A percentile compares a stretch with the other conserved stretches of the same genome.
These are phyloP conservation scores for Rubia tinctorum DNA, from an alignment of 305 asterid genomes.

Conservation along the genomic window DNA sequence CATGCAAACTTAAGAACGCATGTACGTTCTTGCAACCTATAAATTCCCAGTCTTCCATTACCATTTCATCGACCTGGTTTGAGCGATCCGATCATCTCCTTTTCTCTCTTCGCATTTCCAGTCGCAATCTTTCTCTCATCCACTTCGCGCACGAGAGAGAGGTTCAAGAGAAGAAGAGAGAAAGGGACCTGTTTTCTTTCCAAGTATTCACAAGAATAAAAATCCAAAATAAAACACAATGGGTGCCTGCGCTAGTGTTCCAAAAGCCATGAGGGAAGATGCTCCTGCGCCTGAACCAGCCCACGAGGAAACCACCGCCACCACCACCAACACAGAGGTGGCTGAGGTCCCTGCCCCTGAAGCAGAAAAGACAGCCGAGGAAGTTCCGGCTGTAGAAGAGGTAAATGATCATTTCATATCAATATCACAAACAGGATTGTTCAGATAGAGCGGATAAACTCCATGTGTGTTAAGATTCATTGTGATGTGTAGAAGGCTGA, in stretches of 20 bases:
- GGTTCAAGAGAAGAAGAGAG: slow-evolving; percentile 17
- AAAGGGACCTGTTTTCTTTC: slow-evolving; percentile 15
- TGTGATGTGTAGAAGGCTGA: background rate
- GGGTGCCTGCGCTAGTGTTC: slow-evolving; percentile 64
- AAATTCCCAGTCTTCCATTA: background rate
- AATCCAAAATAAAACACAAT: slow-evolving; percentile 11
- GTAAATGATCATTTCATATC: too few species aligned
- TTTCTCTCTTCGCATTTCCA: slow-evolving; percentile 19
- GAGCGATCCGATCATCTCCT: slow-evolving; percentile 14
- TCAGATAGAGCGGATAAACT: too few species aligned
- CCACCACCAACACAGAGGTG: slow-evolving; percentile 14
- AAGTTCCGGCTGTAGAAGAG: slow-evolving; percentile 19
- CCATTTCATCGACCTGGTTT: slow-evolving; percentile 8
- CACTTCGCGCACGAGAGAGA: slow-evolving; percentile 7
- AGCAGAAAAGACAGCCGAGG: slow-evolving; percentile 23
- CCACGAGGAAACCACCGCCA: slow-evolving; percentile 37
- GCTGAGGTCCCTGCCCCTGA: too few species aligned
- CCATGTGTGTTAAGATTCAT: too few species aligned
- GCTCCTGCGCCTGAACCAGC: slow-evolving; percentile 44
- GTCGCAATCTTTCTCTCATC: slow-evolving; percentile 23
- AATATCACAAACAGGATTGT: too few species aligned
- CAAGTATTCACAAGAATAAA: background rate
- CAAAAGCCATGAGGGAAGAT: slow-evolving; percentile 42
- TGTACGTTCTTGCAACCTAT: slow-evolving; percentile 9
- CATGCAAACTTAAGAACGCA: slow-evolving; percentile 1